Base-by-base conservation (phyloP, 345 rosid genomes). In the Rhizophora mangle region DNA sequence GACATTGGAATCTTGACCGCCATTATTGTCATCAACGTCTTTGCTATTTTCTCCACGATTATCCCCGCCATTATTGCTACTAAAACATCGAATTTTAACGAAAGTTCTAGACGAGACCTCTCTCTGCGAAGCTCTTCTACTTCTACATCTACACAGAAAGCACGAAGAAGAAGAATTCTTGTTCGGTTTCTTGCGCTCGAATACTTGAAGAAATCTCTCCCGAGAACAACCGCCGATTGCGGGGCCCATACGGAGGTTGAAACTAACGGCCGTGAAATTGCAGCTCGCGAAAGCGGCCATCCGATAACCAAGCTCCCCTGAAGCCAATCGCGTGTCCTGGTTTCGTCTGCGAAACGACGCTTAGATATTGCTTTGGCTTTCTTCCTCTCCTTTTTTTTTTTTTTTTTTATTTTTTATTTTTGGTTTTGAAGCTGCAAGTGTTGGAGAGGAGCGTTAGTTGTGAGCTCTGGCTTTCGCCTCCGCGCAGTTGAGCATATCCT, bases 271-370 rank as follows among this genome's bases (percentile, higher is more conserved):
- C 63, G 60, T 21, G 30, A 56, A 83, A 43, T 82, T 84, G 65
- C 75, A 83, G 85, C 85, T 85, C 29, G 86, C 74, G 39, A 89
- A 87, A 70, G 96, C 85, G 47, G 88, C 92, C 96, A 89, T 89
- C 47, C 68, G 69, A 75, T 27, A 6, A 43, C 49, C 5, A 19
- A 13, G 18, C 49, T 43, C 18, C 49, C 16, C 18, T 0, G 49
- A 43, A 43, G 49, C 49, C 49, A 11, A 43, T 0, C 49, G 1
- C 49, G 49, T 13, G 49, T 13, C 49, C 49, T 43, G 49, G 49
- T 43, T 43, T 13, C 49, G 19, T 13, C 49, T 13, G 18, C 49
- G 49, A 43, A 43, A 43, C 49, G 49, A 43, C 49, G 49, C 18
- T 43, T 2, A 43, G 47, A 43, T 3, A 43, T 2, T 43, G 47